Conservation (phyloP, 176 grass and related monocot species). For the Triticum aestivum region DNA sequence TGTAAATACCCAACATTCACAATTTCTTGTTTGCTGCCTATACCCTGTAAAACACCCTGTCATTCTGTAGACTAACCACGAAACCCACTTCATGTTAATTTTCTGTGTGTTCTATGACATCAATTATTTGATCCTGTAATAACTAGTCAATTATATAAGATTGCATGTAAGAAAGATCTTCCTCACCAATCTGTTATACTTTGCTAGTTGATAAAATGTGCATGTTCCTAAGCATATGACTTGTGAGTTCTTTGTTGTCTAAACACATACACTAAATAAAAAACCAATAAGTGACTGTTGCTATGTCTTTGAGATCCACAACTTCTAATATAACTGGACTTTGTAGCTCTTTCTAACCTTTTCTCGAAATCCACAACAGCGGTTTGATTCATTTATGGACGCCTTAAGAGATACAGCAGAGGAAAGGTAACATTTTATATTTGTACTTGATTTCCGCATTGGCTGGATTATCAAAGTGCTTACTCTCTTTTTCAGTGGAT, state of each 20-base stretch:
- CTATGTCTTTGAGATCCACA: constrained; percentile 18
- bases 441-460: neutral
- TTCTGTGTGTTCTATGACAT: neutral
- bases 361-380: constrained; percentile 50
- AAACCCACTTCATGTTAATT: neutral
- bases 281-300: neutral
- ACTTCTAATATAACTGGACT: constrained; percentile 10
- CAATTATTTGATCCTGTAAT: constrained; percentile 3
- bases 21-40: neutral
- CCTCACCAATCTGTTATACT: neutral
- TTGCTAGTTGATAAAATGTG: constrained; percentile 1
- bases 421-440: constrained; percentile 68
- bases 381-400: constrained; percentile 77
- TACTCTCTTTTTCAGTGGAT: constrained; percentile 51
- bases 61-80: neutral
- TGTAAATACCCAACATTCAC: neutral
- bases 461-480: neutral
- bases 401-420: constrained; percentile 76
- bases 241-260: neutral
- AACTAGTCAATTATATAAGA: constrained; percentile 13
- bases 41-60: neutral
- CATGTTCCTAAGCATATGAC: constrained; percentile 12
- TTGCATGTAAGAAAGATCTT: neutral
- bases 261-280: neutral
- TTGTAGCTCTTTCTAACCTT: constrained; percentile 32